A percentile compares a stretch with the other conserved stretches of the same genome.
These are phyloP conservation scores for Punica granatum DNA, from an alignment of 345 rosid species.

Conservation along the genomic window DNA sequence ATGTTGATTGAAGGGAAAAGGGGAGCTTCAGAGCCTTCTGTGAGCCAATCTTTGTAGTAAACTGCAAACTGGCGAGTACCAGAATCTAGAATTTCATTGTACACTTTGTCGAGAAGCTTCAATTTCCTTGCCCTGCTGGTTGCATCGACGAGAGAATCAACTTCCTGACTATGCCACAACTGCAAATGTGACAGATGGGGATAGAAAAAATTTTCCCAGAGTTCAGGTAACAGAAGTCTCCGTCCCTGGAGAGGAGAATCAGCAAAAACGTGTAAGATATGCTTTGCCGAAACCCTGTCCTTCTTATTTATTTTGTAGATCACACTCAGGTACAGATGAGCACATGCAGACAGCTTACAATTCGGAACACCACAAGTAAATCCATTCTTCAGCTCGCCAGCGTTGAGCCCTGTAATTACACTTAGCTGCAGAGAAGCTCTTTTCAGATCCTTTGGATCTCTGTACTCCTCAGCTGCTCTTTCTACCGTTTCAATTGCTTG, in stretches of 20 bases:
- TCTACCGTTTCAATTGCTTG: conserved; percentile 43
- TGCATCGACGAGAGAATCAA: conserved; percentile 26
- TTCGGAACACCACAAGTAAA: conserved; percentile 38
- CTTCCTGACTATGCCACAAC: conserved; percentile 51
- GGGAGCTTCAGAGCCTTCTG: conserved; percentile 46
- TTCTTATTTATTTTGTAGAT: conserved; percentile 48
- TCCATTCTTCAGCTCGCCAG: conserved; percentile 33
- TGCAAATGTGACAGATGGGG: conserved; percentile 63
- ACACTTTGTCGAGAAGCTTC: conserved; percentile 47
- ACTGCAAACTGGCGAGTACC: conserved; percentile 47
- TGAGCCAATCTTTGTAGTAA: conserved; percentile 69
- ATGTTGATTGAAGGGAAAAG: conserved; percentile 37
- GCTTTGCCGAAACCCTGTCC: conserved; percentile 49
- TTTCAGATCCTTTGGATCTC: conserved; percentile 36
- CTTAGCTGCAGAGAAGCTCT: conserved; percentile 49
- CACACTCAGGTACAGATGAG: conserved; percentile 53
- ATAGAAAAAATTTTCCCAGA: conserved; percentile 49
- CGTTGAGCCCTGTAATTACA: conserved; percentile 41
- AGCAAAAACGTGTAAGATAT: conserved; percentile 52
- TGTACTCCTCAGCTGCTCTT: conserved; percentile 30
- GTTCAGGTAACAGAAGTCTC: conserved; percentile 37
- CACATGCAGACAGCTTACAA: conserved; percentile 48
- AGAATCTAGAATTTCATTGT: conserved; percentile 46
- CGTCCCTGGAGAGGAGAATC: conserved; percentile 50
- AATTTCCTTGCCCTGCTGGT: conserved; percentile 30